phyloP scores from a whole-genome alignment of 176 grass and related monocot species.

The Triticum timopheevii region DNA sequence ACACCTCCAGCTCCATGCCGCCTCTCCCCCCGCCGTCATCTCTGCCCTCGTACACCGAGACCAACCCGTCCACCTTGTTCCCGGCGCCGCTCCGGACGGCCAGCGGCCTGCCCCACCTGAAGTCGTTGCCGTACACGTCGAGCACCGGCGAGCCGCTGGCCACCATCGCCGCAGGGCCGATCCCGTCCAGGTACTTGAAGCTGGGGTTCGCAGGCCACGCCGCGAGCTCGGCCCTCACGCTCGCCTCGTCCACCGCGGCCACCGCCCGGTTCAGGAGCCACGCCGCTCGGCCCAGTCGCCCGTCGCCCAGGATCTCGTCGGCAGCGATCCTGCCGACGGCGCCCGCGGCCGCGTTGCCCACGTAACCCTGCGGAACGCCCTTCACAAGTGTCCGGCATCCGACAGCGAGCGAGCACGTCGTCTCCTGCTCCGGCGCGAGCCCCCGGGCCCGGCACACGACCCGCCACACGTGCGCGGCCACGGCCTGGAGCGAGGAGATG shows the following conservation, averaged over 20 bases:
- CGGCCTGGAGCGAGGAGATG: too few relatives aligned
- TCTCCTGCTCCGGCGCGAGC: too few relatives aligned
- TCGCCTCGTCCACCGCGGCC: not conserved
- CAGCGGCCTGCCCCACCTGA: not conserved
- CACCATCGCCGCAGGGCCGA: not conserved
- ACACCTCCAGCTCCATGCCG: not conserved
- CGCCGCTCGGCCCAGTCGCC: not conserved
- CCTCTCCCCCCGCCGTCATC: not conserved
- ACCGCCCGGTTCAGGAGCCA: not conserved
- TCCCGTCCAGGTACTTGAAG: not conserved
- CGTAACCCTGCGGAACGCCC: not conserved
- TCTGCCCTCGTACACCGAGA: not conserved
- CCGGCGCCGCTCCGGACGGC: not conserved
- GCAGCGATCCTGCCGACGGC: not conserved
- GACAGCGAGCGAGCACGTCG: too few relatives aligned
- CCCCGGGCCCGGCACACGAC: rapidly evolving
- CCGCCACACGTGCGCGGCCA: too few relatives aligned
- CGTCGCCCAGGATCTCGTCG: not conserved
- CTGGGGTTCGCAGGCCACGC: not conserved
- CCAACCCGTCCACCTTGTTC: not conserved
- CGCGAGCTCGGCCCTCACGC: not conserved
- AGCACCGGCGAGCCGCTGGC: not conserved
- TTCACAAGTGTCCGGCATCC: not conserved
- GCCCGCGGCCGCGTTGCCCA: not conserved
- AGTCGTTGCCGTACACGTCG: not conserved